Percentiles rank a stretch among this genome's conserved stretches.
Evolutionary conservation across 2,329 filamentous ascomycete species (phyloP).

Genomic region (Escovopsis sp.): DNA sequence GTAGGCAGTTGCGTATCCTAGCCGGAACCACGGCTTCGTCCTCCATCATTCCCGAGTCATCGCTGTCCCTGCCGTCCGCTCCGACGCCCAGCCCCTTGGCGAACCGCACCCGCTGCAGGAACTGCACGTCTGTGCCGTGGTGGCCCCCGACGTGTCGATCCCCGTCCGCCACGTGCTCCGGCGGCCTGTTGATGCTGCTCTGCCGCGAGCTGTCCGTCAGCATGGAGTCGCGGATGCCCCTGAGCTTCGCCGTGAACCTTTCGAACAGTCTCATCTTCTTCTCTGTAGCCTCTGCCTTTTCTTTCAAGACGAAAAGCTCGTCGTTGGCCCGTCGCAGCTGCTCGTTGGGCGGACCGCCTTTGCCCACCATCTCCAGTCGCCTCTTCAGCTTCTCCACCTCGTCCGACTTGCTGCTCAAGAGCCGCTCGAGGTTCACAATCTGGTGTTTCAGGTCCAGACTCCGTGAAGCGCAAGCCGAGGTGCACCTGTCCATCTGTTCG

Average conservation of each 20-base stretch:
- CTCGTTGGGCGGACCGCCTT: constrained; percentile 31
- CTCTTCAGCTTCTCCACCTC: constrained; percentile 30
- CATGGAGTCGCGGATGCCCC: constrained; percentile 14
- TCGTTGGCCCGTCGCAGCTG: constrained; percentile 26
- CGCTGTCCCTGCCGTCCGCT: constrained; percentile 5
- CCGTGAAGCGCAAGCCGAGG: constrained; percentile 10
- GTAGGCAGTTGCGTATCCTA: constrained; percentile 15
- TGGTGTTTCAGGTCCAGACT: constrained; percentile 30
- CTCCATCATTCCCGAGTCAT: constrained; percentile 12
- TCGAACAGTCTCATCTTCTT: constrained; percentile 33
- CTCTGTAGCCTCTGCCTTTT: constrained; percentile 41
- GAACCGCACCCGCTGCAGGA: constrained; percentile 2
- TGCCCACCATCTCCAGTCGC: constrained; percentile 29
- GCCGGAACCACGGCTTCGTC: constrained; percentile 13
- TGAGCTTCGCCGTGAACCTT: constrained; percentile 23
- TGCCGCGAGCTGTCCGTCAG: background rate
- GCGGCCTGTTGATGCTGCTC: background rate
- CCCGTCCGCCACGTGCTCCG: background rate
- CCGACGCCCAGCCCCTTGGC: background rate
- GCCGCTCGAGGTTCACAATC: constrained; percentile 33
- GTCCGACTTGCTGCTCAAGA: constrained; percentile 30
- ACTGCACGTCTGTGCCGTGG: background rate
- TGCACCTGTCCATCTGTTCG: constrained; percentile 5
- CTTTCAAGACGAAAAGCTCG: constrained; percentile 32
- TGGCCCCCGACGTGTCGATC: background rate